Evolutionary conservation across 2,329 filamentous ascomycete genomes (phyloP).

Genomic region (Dothiorella sarmentorum): DNA sequence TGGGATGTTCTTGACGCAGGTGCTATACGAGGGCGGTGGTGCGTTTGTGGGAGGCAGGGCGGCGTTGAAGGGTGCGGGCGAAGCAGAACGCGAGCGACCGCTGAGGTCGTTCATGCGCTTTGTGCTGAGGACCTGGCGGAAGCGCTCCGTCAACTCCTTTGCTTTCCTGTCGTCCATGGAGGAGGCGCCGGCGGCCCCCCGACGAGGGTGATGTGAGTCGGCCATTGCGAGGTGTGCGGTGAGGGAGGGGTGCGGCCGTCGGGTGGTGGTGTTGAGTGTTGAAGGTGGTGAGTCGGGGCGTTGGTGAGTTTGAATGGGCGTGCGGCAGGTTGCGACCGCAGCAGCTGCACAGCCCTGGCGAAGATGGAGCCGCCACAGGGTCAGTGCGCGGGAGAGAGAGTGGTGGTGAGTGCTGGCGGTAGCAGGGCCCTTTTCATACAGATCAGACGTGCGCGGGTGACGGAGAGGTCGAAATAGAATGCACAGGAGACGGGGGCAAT

Average conservation of each 20-base stretch:
- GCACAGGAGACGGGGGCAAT: constrained; percentile 1
- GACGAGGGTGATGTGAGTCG: constrained; percentile 28
- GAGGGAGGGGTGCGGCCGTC: neutral
- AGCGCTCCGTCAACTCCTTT: constrained; percentile 73
- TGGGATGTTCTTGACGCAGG: constrained; percentile 58
- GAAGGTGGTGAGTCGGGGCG: constrained; percentile 2
- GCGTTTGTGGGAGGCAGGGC: constrained; percentile 31
- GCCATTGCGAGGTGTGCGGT: constrained; percentile 11
- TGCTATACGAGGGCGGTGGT: constrained; percentile 59
- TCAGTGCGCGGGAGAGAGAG: constrained; percentile 14
- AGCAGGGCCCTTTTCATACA: constrained; percentile 6
- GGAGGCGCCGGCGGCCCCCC: constrained; percentile 25
- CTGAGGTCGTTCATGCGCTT: constrained; percentile 79
- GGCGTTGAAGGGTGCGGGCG: constrained; percentile 43
- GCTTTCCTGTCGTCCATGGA: constrained; percentile 65
- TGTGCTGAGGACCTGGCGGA: constrained; percentile 81
- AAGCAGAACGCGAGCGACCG: constrained; percentile 59
- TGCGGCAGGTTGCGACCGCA: constrained; percentile 19
- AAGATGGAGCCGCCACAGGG: constrained; percentile 17
- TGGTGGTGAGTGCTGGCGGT: constrained; percentile 8
- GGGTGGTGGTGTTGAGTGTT: neutral
- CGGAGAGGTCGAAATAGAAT: constrained; percentile 8
- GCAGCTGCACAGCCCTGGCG: constrained; percentile 17
- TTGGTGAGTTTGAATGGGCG: constrained; percentile 12
- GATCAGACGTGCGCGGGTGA: neutral